Evolutionary conservation across 2,329 filamentous ascomycete genomes (phyloP).

Genomic region (Dactylonectria estremocensis): DNA sequence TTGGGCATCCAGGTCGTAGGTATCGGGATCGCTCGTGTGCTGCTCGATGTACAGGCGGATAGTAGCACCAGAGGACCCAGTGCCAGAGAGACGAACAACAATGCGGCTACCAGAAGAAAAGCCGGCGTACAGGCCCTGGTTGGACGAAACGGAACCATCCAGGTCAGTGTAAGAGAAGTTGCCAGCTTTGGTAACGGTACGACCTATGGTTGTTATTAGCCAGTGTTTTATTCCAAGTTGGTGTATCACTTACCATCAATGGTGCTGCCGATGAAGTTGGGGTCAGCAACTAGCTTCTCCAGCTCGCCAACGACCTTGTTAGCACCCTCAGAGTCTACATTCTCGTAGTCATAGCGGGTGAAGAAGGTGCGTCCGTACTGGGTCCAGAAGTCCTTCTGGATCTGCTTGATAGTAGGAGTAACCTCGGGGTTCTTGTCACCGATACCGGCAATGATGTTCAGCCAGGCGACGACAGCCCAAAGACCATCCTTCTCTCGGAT

Average conservation of each 20-base stretch:
- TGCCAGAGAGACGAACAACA: conserved; percentile 94
- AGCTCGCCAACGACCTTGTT: conserved; percentile 91
- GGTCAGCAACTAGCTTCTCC: conserved; percentile 81
- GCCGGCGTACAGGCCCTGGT: conserved; percentile 95
- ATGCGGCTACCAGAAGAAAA: conserved; percentile 97
- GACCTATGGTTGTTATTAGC: conserved; percentile 62
- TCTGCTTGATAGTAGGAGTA: conserved; percentile 93
- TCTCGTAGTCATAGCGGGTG: conserved; percentile 98
- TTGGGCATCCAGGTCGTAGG: conserved; percentile 87
- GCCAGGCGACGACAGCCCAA: conserved; percentile 97
- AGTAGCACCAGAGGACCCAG: conserved; percentile 94
- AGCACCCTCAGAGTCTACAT: conserved; percentile 91
- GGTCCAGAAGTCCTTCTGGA: conserved; percentile 97
- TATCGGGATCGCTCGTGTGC: conserved; percentile 86
- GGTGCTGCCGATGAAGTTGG: conserved; percentile 84
- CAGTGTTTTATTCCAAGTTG: background rate
- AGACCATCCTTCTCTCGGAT: conserved; percentile 99
- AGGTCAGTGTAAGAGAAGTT: conserved; percentile 99
- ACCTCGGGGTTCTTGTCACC: conserved; percentile 85
- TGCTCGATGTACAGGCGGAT: conserved; percentile 98
- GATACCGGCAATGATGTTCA: conserved; percentile 97
- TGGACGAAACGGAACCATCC: conserved; percentile 95
- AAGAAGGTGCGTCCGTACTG: conserved; percentile 98
- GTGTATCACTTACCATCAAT: conserved; percentile 72
- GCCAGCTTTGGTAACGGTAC: conserved; percentile 89